Conservation (phyloP, 2,329 filamentous ascomycete genomes). For the Polychaeton citri region DNA sequence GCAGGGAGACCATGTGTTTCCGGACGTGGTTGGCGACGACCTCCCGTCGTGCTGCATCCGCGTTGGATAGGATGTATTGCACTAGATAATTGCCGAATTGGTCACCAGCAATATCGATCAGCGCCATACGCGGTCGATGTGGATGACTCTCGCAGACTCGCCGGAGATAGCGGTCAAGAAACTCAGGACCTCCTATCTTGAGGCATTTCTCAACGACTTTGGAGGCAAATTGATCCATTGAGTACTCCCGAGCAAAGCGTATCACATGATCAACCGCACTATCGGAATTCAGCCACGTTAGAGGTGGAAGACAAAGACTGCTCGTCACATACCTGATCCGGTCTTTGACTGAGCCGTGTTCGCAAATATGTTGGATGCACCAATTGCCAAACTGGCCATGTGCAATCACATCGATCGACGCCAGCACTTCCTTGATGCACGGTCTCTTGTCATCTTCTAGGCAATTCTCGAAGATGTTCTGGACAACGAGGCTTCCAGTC, state of each 20-base stretch:
- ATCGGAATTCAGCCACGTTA: too few species aligned
- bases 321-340: conserved; percentile 54
- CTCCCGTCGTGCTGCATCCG: conserved; percentile 77
- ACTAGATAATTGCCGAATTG: conserved; percentile 98
- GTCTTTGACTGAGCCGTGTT: conserved; percentile 83
- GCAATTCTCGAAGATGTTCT: conserved; percentile 99
- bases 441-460: conserved; percentile 98
- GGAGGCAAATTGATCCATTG: conserved; percentile 97
- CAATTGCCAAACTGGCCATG: conserved; percentile 98
- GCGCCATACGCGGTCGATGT: conserved; percentile 84
- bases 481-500: conserved; percentile 93
- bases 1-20: conserved; percentile 98
- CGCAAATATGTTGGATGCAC: conserved; percentile 99
- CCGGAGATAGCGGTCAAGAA: conserved; percentile 82
- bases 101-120: conserved; percentile 96
- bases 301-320: too few species aligned
- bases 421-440: conserved; percentile 90
- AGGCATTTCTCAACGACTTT: conserved; percentile 99
- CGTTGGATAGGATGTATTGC: conserved; percentile 90
- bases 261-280: conserved; percentile 90
- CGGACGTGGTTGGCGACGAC: conserved; percentile 84
- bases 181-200: conserved; percentile 86
- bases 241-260: conserved; percentile 86
- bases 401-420: conserved; percentile 89
- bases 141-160: conserved; percentile 83